Base-by-base conservation (phyloP, 148 eudicot genomes). In the Cornus suecica region DNA sequence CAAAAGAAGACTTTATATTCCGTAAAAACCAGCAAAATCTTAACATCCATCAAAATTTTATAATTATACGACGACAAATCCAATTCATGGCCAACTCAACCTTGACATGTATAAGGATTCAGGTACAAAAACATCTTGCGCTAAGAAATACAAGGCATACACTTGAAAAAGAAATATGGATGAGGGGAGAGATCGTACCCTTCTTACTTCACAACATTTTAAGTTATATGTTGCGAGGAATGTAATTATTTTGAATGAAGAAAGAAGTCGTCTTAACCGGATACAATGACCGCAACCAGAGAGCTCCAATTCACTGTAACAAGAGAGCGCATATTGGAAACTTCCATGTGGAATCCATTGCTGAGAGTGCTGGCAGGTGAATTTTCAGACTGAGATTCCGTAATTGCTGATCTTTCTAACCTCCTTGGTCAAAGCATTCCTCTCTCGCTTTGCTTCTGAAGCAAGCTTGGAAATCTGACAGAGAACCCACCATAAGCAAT, bases 401-500 rank as follows among this genome's bases (percentile, higher is more conserved):
- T 90, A 87, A 71, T 94, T 91, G 83, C 86, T 91, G 68, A 93
- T 93, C 88, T 93, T 93, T 29, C 86, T 77, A 32, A 93, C 97
- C 82, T 93, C 92, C 88, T 88, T 91, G 71, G 86, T 71, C 72
- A 94, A 88, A 65, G 74, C 87, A 48, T 72, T 85, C 73, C 83
- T 88, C 73, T 90, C 97, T 72, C 70, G 83, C 75, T 90, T 94
- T 34, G 86, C 90, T 86, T 90, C 94, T 52, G 85, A 66, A 52
- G 87, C 92, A 72, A 91, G 83, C 30, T 79, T 83, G 28, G 87
- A 83, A 68, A 87, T 90, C 98, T 94, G 74, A 73, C 71, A 75
- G 22, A 54, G 60, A 71, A 6, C 15, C 26, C 67, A n/a, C 37
- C 73, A 72, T 70, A n/a, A 70, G 69, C 41, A 73, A 60, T 14